Percentiles rank a stretch among this genome's conserved stretches.
Conservation (phyloP, 345 rosid genomes). For the Arabis alpina region DNA sequence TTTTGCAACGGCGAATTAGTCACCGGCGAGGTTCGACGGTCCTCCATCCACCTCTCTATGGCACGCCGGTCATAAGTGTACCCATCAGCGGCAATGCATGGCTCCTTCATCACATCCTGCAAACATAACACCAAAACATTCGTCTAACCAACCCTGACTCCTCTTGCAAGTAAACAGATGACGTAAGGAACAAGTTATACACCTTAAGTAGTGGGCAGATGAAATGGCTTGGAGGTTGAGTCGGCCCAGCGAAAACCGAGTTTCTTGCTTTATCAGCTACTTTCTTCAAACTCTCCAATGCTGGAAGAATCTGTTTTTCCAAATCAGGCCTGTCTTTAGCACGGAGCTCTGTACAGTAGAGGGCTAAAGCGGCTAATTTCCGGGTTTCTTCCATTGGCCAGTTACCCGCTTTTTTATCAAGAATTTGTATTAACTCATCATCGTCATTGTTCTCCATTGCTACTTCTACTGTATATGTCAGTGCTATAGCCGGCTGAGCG, state of each 20-base stretch:
- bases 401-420: constrained; percentile 68
- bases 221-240: constrained; percentile 64
- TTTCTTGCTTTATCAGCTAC: constrained; percentile 53
- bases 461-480: constrained; percentile 64
- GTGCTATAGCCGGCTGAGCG: constrained; percentile 73
- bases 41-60: constrained; percentile 71
- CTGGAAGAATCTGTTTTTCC: constrained; percentile 65
- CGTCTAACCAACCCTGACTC: neutral
- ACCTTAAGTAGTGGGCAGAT: constrained; percentile 86
- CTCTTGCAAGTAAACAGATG: constrained; percentile 1
- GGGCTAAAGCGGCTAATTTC: constrained; percentile 62
- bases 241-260: constrained; percentile 16
- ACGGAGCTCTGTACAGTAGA: constrained; percentile 74
- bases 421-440: constrained; percentile 49
- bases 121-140: constrained; percentile 2
- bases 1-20: constrained; percentile 55
- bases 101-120: constrained; percentile 82
- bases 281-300: constrained; percentile 60
- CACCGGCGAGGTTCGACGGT: constrained; percentile 65
- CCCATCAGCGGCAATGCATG: constrained; percentile 91
- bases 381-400: constrained; percentile 82
- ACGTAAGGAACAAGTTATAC: constrained; percentile 27
- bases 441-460: constrained; percentile 54
- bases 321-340: constrained; percentile 64
- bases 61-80: constrained; percentile 78